Conservation (phyloP, 2,329 filamentous ascomycete genomes). For the Diaporthe humulicola region DNA sequence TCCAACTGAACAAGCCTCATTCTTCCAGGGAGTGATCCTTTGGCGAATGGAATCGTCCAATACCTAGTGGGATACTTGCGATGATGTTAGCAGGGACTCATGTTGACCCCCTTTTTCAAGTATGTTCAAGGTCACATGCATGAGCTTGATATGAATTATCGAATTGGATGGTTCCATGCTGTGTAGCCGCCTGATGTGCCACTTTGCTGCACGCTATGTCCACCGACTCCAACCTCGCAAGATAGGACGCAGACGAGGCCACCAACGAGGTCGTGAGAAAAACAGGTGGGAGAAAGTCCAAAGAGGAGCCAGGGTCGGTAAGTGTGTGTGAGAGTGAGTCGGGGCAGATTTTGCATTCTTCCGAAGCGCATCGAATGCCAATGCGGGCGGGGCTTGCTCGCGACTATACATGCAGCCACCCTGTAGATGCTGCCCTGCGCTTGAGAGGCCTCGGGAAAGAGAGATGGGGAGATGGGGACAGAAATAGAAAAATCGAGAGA, state of each 20-base stretch:
- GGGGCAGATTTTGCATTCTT: neutral
- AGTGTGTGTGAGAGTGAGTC: neutral
- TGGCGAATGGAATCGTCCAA: neutral
- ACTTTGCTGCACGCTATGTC: neutral
- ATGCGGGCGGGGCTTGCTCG: neutral
- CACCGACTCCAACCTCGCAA: neutral
- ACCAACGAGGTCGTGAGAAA: neutral
- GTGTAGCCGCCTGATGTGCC: neutral
- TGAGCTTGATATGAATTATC: neutral
- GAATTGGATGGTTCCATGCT: neutral
- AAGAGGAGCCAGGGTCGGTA: neutral
- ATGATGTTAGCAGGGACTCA: neutral
- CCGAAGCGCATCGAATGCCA: neutral
- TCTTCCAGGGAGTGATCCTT: neutral
- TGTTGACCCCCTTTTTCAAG: neutral
- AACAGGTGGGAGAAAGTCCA: neutral
- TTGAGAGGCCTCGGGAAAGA: neutral
- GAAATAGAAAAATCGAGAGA: too few species aligned
- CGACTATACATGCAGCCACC: neutral
- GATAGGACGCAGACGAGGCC: neutral
- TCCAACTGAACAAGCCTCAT: neutral
- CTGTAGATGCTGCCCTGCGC: too few species aligned
- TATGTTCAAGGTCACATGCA: neutral
- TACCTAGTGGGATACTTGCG: neutral
- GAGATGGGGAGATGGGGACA: too few species aligned